A percentile compares a stretch with the other conserved stretches of the same genome.
These are phyloP conservation scores for Talaromyces ruber DNA, from an alignment of 495 filamentous ascomycete genomes.

Conservation along the genomic window DNA sequence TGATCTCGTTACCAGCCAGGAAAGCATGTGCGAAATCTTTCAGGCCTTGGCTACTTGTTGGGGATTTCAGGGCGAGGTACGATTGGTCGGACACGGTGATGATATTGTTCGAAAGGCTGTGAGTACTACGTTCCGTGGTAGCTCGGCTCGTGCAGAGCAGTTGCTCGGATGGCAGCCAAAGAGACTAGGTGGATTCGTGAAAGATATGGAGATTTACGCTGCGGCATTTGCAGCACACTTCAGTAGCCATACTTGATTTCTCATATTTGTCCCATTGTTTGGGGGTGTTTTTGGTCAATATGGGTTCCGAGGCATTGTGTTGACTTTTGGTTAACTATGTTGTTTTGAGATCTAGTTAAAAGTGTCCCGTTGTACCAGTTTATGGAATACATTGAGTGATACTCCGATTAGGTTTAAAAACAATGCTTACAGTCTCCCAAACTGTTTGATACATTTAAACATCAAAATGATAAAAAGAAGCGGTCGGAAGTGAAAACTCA, in stretches of 20 bases:
- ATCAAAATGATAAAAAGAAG: background rate
- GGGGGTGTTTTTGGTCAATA: background rate
- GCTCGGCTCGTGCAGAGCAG: conserved; percentile 17
- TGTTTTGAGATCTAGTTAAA: background rate
- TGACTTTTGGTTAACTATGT: background rate
- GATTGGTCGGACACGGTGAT: conserved; percentile 15
- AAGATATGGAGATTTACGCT: conserved; percentile 3
- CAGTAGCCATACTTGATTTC: background rate
- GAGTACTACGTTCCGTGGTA: conserved; percentile 12
- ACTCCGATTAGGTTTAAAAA: too few relatives aligned
- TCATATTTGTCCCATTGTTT: background rate
- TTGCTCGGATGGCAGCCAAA: conserved; percentile 27
- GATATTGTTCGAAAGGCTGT: conserved; percentile 20
- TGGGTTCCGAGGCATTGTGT: background rate
- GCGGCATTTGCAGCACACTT: background rate
- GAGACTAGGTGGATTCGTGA: background rate
- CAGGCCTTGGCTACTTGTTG: conserved; percentile 10
- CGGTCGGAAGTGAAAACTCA: background rate
- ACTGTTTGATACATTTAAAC: background rate
- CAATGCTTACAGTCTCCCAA: too few relatives aligned
- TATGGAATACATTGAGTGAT: background rate
- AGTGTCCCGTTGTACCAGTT: background rate
- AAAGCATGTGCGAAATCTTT: conserved; percentile 17
- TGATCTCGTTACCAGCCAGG: conserved; percentile 22
- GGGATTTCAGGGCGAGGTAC: conserved; percentile 19